Base-by-base conservation (phyloP, 345 rosid species). In the Salix koriyanagi region DNA sequence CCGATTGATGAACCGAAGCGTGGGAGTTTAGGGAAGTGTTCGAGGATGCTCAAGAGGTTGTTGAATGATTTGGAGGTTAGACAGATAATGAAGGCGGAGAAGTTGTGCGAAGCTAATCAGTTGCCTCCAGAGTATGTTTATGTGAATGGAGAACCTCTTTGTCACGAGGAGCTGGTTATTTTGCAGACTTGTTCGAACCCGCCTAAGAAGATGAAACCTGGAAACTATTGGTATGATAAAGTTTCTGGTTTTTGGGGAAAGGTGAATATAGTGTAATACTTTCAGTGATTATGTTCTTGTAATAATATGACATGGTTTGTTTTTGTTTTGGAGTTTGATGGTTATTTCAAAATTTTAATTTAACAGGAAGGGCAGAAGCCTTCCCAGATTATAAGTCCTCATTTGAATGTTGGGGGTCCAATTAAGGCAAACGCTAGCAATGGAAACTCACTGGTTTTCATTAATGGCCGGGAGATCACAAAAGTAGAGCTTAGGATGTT, bases 201-300 rank as follows among this genome's bases (percentile, higher is more conserved):
- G 7, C 99, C 99, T 0, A 96, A 90, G 90, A 92, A 91, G 84
- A 85, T 96, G 54, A 96, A 92, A 71, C 98, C 98, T 0, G 99
- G 99, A 72, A 89, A 88, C 74, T 96, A 96, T 89, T 96, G 99
- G 99, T 96, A 96, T 74, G 99, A 96, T 83, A 92, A 91, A 89
- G 98, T 94, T 74, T 96, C 99, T 23, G 99, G 99, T 64, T 90
- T 96, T 62, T 96, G 99, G 99, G 99, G 99, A 87, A 94, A 96
- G 98, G 99, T 96, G 86, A 87, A 71, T 80, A 61, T 75, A 28
- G 50, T 50, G 46, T 72, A 34, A 37, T 46, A 14, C 5, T 61
- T 61, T 50, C 41, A 28, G 32, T n/a, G 15, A 66, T 52, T 41
- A 15, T 16, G n/a, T 19, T 75, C 36, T 56, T 71, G n/a, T 36